These are phyloP conservation scores for Parastagonospora avenae DNA, from an alignment of 2,329 filamentous ascomycete species.

Conservation along the genomic window DNA sequence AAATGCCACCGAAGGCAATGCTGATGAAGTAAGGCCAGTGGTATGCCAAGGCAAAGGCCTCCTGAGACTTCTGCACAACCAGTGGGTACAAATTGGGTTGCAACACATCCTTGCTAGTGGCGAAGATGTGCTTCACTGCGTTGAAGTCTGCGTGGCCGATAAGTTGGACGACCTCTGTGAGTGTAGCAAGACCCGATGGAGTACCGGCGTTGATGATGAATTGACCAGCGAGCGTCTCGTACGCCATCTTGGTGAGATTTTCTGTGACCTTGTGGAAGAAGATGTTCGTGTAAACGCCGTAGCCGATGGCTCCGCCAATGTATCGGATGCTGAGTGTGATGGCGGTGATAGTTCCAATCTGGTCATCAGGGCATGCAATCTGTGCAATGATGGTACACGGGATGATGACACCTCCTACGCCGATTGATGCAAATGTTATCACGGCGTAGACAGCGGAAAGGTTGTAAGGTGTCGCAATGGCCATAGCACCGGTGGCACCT, in stretches of 20 bases:
- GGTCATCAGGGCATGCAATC: conserved; percentile 71
- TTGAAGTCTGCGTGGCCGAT: conserved; percentile 39
- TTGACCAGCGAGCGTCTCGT: conserved; percentile 54
- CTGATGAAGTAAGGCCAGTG: conserved; percentile 66
- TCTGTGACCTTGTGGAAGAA: conserved; percentile 33
- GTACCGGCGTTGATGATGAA: conserved; percentile 50
- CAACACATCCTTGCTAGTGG: conserved; percentile 52
- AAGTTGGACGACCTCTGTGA: conserved; percentile 52
- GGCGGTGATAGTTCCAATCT: conserved; percentile 72
- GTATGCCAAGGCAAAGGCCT: conserved; percentile 64
- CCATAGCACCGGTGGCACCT: conserved; percentile 62
- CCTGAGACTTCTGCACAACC: conserved; percentile 61
- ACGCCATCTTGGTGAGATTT: conserved; percentile 26
- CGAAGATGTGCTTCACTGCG: conserved; percentile 54
- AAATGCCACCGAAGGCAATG: conserved; percentile 64
- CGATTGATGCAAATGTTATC: conserved; percentile 65
- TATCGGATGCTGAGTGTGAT: conserved; percentile 72
- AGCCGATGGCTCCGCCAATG: conserved; percentile 69
- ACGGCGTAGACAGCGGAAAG: conserved; percentile 61
- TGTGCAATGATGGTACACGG: conserved; percentile 71
- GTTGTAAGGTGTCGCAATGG: conserved; percentile 58
- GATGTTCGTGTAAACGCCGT: conserved; percentile 54
- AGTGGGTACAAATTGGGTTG: conserved; percentile 40
- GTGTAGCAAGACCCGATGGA: conserved; percentile 54
- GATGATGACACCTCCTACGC: conserved; percentile 71